A percentile compares a stretch with the other conserved stretches of the same genome.
Evolutionary conservation across 2,329 filamentous ascomycete genomes (phyloP).

Genomic region (Onygenales sp.): DNA sequence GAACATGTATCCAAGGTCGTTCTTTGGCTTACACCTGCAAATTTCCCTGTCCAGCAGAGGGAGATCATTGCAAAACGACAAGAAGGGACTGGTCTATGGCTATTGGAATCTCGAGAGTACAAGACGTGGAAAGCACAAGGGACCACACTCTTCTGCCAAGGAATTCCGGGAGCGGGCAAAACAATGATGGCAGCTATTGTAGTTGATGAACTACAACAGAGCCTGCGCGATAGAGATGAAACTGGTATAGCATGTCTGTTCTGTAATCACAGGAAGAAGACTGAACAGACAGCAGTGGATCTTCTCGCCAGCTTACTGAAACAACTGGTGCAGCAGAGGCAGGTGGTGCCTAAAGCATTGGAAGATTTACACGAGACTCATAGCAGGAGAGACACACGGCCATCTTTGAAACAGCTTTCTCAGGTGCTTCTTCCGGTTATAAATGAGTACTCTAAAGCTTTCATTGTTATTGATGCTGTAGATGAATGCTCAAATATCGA

Average conservation of each 20-base stretch:
- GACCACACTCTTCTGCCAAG: neutral
- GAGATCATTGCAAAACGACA: slow-evolving; percentile 18
- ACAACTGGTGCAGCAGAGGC: neutral
- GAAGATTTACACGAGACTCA: slow-evolving; percentile 5
- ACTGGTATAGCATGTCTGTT: neutral
- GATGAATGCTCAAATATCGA: slow-evolving; percentile 7
- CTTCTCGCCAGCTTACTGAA: neutral
- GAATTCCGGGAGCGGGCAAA: slow-evolving; percentile 9
- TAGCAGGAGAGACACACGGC: neutral
- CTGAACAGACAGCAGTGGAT: neutral
- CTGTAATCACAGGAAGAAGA: neutral
- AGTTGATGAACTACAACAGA: slow-evolving; percentile 2
- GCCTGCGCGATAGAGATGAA: neutral
- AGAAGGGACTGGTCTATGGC: slow-evolving; percentile 39
- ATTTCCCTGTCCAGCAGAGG: slow-evolving; percentile 31
- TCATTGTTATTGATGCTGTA: slow-evolving; percentile 10
- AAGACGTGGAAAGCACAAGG: slow-evolving; percentile 3
- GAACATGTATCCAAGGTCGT: no score
- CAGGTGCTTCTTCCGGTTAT: neutral
- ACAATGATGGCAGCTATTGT: slow-evolving; percentile 8
- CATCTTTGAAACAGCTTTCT: slow-evolving; percentile 3
- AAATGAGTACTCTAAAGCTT: neutral
- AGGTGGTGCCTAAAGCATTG: neutral
- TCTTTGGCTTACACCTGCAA: slow-evolving; percentile 29
- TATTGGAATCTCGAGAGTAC: slow-evolving; percentile 32